A percentile compares a stretch with the other conserved stretches of the same genome.
Evolutionary conservation across 2,329 filamentous ascomycete genomes (phyloP).

Genomic region (Scedosporium boydii): DNA sequence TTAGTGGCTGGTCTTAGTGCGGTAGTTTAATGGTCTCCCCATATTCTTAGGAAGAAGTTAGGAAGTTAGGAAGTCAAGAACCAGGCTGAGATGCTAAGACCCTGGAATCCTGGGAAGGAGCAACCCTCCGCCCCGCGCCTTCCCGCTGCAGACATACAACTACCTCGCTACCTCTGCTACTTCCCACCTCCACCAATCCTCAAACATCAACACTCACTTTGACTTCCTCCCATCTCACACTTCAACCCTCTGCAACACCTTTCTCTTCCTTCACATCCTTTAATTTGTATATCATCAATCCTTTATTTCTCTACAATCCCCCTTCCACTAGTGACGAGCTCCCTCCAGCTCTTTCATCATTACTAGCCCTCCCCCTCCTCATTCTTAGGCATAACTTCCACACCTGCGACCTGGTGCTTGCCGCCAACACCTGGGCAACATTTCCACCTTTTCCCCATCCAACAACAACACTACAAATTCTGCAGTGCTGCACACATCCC

Average conservation of each 20-base stretch:
- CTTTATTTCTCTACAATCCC: neutral
- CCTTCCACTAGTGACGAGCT: neutral
- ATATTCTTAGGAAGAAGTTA: neutral
- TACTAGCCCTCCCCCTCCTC: neutral
- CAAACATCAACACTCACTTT: conserved; percentile 3
- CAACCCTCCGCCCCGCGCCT: neutral
- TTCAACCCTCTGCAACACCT: neutral
- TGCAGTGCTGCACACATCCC: neutral
- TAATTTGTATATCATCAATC: neutral
- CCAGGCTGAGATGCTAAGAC: neutral
- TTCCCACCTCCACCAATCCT: neutral
- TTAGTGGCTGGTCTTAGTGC: too few species aligned
- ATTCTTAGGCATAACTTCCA: neutral
- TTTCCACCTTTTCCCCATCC: neutral
- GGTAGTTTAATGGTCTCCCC: neutral
- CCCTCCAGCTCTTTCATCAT: neutral
- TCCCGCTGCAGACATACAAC: neutral
- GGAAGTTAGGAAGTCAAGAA: neutral
- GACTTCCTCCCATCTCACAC: conserved; percentile 2
- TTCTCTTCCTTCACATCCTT: neutral
- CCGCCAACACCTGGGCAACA: neutral
- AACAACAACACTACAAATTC: neutral
- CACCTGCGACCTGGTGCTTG: neutral
- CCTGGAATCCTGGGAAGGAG: neutral
- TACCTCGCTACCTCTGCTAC: neutral